These are phyloP conservation scores for Candida sanyaensis DNA, from an alignment of 1,139 yeast species.

Conservation along the genomic window DNA sequence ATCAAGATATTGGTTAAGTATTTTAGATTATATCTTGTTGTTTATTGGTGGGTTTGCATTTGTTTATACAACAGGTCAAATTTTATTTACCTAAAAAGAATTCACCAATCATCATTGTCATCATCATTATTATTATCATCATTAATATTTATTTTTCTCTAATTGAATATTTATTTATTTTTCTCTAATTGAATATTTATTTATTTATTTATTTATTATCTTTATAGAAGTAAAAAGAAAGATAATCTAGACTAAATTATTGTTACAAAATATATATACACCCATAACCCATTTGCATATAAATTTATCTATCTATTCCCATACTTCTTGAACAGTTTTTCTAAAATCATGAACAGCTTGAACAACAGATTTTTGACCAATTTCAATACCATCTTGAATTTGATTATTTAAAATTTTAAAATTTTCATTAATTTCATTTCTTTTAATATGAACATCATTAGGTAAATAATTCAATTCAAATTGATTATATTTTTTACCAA, in stretches of 20 bases:
- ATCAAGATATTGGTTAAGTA: constrained; percentile 26
- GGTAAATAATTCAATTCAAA: constrained; percentile 55
- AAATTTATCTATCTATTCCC: constrained; percentile 2
- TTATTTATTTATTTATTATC: not conserved
- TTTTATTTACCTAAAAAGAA: constrained; percentile 24
- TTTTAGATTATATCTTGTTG: constrained; percentile 50
- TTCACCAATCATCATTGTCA: no score
- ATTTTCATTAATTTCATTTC: constrained; percentile 17
- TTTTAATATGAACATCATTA: constrained; percentile 33
- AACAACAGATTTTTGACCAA: constrained; percentile 18
- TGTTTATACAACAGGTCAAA: constrained; percentile 66
- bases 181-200: not conserved
- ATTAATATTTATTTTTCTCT: no score
- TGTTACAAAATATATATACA: not conserved
- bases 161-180: no score
- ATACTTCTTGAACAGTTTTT: constrained; percentile 12
- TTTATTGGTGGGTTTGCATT: constrained; percentile 60
- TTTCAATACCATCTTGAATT: constrained; percentile 12
- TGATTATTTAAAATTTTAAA: constrained; percentile 17
- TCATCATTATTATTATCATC: not conserved
- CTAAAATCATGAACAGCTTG: constrained; percentile 29
- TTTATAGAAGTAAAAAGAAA: not conserved
- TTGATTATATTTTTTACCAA: constrained; percentile 23
- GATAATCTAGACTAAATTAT: not conserved
- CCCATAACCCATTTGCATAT: not conserved